Percentiles rank a stretch among this genome's conserved stretches.
These are phyloP conservation scores for Trypanosoma lewisi DNA, from an alignment of 208 protist species.

Conservation along the genomic window DNA sequence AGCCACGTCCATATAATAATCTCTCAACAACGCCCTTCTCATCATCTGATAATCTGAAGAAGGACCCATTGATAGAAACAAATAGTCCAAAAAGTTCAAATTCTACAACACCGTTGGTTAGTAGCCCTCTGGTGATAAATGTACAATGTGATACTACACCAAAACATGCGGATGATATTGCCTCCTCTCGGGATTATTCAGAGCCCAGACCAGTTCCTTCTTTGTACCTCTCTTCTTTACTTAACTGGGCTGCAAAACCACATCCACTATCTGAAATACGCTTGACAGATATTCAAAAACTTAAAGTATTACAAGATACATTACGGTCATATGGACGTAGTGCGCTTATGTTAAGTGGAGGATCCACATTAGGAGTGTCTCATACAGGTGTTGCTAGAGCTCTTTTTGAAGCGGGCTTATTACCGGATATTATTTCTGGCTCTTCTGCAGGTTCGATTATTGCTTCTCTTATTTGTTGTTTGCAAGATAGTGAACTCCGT, in stretches of 20 bases:
- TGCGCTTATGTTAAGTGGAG: constrained; percentile 78
- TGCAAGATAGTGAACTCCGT: constrained; percentile 43
- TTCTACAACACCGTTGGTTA: not conserved
- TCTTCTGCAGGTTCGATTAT: constrained; percentile 77
- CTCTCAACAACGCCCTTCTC: not conserved
- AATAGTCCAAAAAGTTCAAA: not conserved
- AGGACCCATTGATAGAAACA: not conserved
- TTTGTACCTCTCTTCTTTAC: constrained; percentile 11
- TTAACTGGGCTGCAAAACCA: constrained; percentile 14
- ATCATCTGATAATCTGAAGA: not conserved
- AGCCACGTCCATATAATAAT: not conserved
- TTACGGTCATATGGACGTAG: constrained; percentile 64
- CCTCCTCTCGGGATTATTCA: not conserved
- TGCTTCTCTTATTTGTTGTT: constrained; percentile 62
- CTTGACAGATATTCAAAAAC: constrained; percentile 30
- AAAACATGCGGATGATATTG: not conserved
- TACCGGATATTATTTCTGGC: constrained; percentile 75
- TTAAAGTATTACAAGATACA: constrained; percentile 48
- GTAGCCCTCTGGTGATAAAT: too few relatives aligned
- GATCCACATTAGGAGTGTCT: constrained; percentile 73
- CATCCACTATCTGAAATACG: not conserved
- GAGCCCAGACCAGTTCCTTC: not conserved
- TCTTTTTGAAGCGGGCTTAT: constrained; percentile 54
- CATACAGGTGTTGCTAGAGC: constrained; percentile 67
- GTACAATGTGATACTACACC: too few relatives aligned